A percentile compares a stretch with the other conserved stretches of the same genome.
Conservation (phyloP, 2,329 filamentous ascomycete genomes). For the Dissoconium aciculare region DNA sequence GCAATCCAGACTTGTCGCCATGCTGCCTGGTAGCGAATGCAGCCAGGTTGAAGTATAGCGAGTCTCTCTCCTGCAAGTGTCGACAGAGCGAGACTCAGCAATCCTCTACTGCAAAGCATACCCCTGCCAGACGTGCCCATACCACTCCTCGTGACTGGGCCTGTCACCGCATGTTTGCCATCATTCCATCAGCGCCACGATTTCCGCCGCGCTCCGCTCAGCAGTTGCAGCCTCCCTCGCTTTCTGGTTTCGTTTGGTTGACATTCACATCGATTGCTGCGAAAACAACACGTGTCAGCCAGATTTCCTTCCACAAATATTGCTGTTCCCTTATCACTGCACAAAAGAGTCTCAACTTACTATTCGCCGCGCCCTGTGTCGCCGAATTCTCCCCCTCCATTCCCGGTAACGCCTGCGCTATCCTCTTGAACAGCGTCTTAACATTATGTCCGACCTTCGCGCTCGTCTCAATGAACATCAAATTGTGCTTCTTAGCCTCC, state of each 20-base stretch:
- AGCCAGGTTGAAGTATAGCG: too few relatives aligned
- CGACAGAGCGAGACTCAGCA: too few relatives aligned
- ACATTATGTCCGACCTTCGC: slow-evolving; percentile 97
- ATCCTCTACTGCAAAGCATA: too few relatives aligned
- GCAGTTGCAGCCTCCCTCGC: slow-evolving; percentile 25
- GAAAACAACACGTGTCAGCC: slow-evolving; percentile 10
- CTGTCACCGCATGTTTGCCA: too few relatives aligned
- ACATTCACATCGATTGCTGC: slow-evolving; percentile 26
- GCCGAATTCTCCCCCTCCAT: slow-evolving; percentile 79
- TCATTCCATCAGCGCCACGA: too few relatives aligned
- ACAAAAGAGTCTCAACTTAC: slow-evolving; percentile 37
- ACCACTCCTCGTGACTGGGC: too few relatives aligned
- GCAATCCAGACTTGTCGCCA: too few relatives aligned
- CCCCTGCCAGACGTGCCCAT: too few relatives aligned
- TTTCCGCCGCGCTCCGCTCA: too few relatives aligned
- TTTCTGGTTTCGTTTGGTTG: slow-evolving; percentile 22
- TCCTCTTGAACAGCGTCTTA: slow-evolving; percentile 91
- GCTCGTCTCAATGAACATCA: slow-evolving; percentile 99
- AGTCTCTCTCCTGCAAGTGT: too few relatives aligned
- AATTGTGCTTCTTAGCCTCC: slow-evolving; percentile 90
- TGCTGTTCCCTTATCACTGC: too few relatives aligned
- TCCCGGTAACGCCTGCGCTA: slow-evolving; percentile 90
- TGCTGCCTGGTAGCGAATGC: too few relatives aligned
- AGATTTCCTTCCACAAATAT: neutral
- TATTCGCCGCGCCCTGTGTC: slow-evolving; percentile 56